Conservation (phyloP, 2,329 filamentous ascomycete species). For the Aspergillus sp. region DNA sequence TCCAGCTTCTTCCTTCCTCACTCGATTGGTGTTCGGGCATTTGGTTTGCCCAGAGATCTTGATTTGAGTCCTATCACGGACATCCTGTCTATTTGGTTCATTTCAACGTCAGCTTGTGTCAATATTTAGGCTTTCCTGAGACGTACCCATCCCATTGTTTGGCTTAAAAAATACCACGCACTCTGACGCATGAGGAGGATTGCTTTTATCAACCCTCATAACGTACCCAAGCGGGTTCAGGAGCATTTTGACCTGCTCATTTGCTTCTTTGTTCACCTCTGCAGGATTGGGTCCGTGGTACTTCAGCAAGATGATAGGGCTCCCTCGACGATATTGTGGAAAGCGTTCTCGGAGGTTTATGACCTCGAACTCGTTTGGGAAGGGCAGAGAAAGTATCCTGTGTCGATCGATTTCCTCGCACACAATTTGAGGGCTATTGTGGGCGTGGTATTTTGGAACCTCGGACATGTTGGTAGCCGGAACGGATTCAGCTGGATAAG, state of each 20-base stretch:
- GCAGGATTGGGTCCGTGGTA: neutral
- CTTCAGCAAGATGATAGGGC: neutral
- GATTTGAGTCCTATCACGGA: neutral
- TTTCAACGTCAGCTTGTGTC: neutral
- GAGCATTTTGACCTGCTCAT: neutral
- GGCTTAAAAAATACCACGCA: neutral
- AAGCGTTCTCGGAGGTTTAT: neutral
- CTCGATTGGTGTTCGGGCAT: neutral
- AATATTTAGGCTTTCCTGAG: neutral
- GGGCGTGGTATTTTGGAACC: neutral
- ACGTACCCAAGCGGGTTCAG: neutral
- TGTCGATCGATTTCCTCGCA: neutral
- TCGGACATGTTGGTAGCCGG: neutral
- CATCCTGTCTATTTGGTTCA: neutral
- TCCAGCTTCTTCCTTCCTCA: neutral
- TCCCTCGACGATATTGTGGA: neutral
- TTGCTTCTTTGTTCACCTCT: neutral
- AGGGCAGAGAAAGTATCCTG: neutral
- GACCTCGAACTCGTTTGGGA: neutral
- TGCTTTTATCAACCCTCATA: neutral
- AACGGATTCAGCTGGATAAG: neutral
- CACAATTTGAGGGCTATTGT: neutral
- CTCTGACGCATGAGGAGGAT: neutral
- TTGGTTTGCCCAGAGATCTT: constrained; percentile 3
- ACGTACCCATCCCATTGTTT: neutral